A percentile compares a stretch with the other conserved stretches of the same genome.
phyloP scores from a whole-genome alignment of 768 basidiomycete species.

The Tremella fuciformis region DNA sequence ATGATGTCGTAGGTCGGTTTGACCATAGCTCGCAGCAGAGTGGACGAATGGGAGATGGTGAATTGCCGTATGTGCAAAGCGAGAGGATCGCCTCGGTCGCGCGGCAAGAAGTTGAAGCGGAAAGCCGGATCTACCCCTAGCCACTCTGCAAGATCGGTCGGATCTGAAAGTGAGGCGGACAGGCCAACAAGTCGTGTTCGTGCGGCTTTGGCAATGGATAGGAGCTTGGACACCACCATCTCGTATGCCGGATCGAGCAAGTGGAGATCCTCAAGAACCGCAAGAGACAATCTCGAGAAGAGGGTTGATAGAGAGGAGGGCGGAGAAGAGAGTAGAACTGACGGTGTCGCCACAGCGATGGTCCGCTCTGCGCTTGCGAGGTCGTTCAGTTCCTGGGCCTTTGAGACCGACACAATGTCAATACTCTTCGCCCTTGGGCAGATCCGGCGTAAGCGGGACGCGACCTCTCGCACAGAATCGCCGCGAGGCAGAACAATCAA shows the following conservation, averaged over 20 bases:
- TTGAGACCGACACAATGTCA: slow-evolving; percentile 51
- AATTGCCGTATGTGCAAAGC: slow-evolving; percentile 69
- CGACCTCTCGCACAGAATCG: slow-evolving; percentile 60
- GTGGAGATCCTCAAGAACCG: slow-evolving; percentile 82
- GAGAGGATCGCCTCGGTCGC: slow-evolving; percentile 77
- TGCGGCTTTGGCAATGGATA: slow-evolving; percentile 62
- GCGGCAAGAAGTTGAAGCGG: slow-evolving; percentile 74
- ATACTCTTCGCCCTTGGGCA: slow-evolving; percentile 47
- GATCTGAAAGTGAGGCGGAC: slow-evolving; percentile 73
- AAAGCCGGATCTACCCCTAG: slow-evolving; percentile 65
- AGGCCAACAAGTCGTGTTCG: slow-evolving; percentile 74
- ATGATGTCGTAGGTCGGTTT: slow-evolving; percentile 84
- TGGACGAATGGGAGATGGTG: slow-evolving; percentile 77
- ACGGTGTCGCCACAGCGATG: slow-evolving; percentile 39
- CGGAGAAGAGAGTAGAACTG: slow-evolving; percentile 31
- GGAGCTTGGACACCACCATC: slow-evolving; percentile 69
- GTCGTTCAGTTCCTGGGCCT: slow-evolving; percentile 46
- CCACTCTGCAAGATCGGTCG: slow-evolving; percentile 78
- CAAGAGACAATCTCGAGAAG: slow-evolving; percentile 59
- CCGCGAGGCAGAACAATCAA: slow-evolving; percentile 65
- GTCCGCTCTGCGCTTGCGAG: slow-evolving; percentile 19
- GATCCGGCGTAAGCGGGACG: slow-evolving; percentile 43
- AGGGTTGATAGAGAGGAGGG: slow-evolving; percentile 21
- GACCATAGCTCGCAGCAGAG: slow-evolving; percentile 85
- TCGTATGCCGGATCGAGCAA: slow-evolving; percentile 78